A percentile compares a stretch with the other conserved stretches of the same genome.
These are phyloP conservation scores for Mariannaea elegans DNA, from an alignment of 2,329 filamentous ascomycete species.

Conservation along the genomic window DNA sequence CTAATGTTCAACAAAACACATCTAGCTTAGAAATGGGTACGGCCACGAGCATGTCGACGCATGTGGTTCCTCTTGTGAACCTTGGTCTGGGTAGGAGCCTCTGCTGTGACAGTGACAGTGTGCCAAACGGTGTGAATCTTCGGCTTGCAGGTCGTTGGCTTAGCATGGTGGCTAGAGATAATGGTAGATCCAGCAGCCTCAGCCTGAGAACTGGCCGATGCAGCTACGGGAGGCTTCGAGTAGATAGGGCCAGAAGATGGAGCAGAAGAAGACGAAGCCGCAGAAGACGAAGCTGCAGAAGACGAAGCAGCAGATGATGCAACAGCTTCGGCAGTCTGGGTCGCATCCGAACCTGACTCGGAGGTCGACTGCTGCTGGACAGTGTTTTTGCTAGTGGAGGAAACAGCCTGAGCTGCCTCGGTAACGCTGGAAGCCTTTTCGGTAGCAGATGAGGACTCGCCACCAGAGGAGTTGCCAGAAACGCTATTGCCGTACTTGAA, in stretches of 20 bases:
- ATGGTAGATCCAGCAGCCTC: conserved; percentile 28
- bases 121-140: conserved; percentile 52
- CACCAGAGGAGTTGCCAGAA: neutral
- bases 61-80: conserved; percentile 36
- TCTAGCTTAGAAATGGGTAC: conserved; percentile 43
- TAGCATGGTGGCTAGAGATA: conserved; percentile 27
- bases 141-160: conserved; percentile 37
- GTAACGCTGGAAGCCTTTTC: neutral
- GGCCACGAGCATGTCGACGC: conserved; percentile 50
- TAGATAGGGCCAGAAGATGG: conserved; percentile 19
- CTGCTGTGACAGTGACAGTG: conserved; percentile 55
- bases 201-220: conserved; percentile 28
- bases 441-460: conserved; percentile 2
- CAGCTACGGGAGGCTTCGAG: conserved; percentile 17
- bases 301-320: too few relatives aligned
- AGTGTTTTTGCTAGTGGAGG: conserved; percentile 24
- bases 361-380: conserved; percentile 24
- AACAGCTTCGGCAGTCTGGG: neutral
- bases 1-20: conserved; percentile 10
- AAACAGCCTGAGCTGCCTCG: conserved; percentile 11
- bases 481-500: conserved; percentile 54
- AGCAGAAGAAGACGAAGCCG: too few relatives aligned
- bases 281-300: too few relatives aligned
- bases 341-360: conserved; percentile 20
- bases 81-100: conserved; percentile 29